phyloP scores from a whole-genome alignment of 192 early-diverging fungal species.

The Umbelopsis vinacea region DNA sequence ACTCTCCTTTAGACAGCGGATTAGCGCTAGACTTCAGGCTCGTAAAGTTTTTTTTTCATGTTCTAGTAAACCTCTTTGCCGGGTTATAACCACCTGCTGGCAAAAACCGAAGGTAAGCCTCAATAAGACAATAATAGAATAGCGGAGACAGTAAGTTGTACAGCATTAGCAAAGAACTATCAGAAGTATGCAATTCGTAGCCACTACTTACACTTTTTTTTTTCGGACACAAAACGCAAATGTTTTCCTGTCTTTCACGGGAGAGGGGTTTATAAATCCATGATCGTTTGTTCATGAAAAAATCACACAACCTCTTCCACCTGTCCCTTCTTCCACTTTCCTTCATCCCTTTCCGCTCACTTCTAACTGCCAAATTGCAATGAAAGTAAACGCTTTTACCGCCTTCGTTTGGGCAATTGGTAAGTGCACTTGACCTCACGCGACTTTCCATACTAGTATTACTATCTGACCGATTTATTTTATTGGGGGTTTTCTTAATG shows the following conservation, averaged over 20 bases:
- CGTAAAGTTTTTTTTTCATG: background rate
- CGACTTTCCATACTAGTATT: background rate
- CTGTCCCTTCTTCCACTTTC: background rate
- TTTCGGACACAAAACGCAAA: slow-evolving; percentile 1
- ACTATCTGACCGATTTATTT: background rate
- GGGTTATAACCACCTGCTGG: background rate
- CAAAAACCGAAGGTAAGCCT: background rate
- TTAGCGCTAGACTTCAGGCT: background rate
- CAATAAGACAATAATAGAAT: background rate
- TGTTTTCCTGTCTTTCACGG: background rate
- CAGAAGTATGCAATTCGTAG: background rate
- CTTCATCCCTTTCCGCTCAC: slow-evolving; percentile 6
- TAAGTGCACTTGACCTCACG: slow-evolving; percentile 3
- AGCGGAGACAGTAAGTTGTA: background rate
- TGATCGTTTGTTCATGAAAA: background rate
- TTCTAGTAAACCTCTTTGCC: background rate
- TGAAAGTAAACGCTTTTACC: slow-evolving; percentile 1
- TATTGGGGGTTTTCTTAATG: background rate
- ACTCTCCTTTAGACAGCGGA: background rate
- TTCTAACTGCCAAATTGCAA: background rate
- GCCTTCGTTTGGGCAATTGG: slow-evolving; percentile 5
- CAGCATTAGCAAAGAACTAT: background rate
- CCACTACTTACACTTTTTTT: background rate
- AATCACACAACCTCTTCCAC: background rate
- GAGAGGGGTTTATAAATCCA: slow-evolving; percentile 11